Conservation (phyloP, 768 basidiomycete species). For the Candolleomyces efflorescens region DNA sequence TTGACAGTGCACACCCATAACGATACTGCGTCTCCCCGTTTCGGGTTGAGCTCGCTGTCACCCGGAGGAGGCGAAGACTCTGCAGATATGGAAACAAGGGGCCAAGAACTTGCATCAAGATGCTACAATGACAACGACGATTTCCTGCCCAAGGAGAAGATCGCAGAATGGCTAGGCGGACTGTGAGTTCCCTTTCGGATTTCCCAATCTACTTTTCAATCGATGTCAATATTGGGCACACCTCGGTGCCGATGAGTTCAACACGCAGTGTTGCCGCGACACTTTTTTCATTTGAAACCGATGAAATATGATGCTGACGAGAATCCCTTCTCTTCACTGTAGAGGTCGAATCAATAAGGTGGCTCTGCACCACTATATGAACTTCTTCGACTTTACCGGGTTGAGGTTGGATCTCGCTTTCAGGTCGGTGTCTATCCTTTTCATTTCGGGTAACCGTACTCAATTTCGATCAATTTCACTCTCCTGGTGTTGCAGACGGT, state of each 20-base stretch:
- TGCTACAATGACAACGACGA: conserved; percentile 87
- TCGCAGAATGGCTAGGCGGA: conserved; percentile 95
- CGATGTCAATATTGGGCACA: too few relatives aligned
- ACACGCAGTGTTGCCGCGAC: neutral
- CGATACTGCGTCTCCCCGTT: conserved; percentile 42
- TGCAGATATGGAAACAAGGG: conserved; percentile 58
- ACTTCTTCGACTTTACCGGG: conserved; percentile 82
- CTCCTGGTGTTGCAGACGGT: conserved; percentile 44
- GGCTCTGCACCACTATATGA: conserved; percentile 77
- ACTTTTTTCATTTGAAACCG: neutral
- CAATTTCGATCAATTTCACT: neutral
- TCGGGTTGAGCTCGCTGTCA: conserved; percentile 37
- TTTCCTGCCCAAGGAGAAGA: conserved; percentile 84
- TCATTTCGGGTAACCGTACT: neutral
- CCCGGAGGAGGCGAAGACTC: conserved; percentile 38
- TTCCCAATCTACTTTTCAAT: neutral
- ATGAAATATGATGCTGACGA: conserved; percentile 5
- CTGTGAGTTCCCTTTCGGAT: conserved; percentile 52
- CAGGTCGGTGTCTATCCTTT: conserved; percentile 45
- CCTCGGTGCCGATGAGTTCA: neutral
- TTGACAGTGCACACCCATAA: conserved; percentile 35
- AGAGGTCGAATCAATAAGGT: conserved; percentile 76
- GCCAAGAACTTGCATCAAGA: conserved; percentile 66
- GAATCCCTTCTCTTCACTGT: neutral
- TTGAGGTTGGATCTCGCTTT: conserved; percentile 87